These are phyloP conservation scores for Trametes coccinea DNA, from an alignment of 768 basidiomycete species.

Conservation along the genomic window DNA sequence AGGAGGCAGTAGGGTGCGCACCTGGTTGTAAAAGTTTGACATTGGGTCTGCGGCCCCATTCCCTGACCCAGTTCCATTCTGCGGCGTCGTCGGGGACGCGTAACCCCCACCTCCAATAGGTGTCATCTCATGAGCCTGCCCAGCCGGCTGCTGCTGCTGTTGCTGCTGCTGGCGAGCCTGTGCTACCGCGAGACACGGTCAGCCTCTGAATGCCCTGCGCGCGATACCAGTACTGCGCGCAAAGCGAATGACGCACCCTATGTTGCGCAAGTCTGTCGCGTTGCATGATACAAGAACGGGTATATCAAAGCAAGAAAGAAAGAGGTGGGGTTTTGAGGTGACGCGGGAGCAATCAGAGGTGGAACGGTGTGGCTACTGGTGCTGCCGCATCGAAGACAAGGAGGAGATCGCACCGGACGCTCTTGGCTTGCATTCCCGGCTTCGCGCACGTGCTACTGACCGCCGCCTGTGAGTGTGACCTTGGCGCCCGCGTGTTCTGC, in stretches of 20 bases:
- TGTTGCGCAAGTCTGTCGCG: constrained; percentile 32
- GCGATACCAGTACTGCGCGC: neutral
- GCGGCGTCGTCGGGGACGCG: constrained; percentile 23
- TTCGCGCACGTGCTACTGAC: constrained; percentile 2
- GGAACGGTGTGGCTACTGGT: constrained; percentile 1
- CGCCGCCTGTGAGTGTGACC: neutral
- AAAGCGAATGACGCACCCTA: constrained; percentile 25
- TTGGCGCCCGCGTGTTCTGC: neutral
- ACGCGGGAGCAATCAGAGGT: neutral
- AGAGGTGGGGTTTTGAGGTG: neutral
- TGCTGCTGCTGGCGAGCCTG: constrained; percentile 35
- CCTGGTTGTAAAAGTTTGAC: constrained; percentile 36
- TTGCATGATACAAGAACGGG: constrained; percentile 25
- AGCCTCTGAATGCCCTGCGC: neutral
- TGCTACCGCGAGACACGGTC: neutral
- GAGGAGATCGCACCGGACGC: neutral
- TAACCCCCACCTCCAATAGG: constrained; percentile 20
- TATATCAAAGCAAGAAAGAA: constrained; percentile 16
- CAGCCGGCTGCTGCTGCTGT: constrained; percentile 29
- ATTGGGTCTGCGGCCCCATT: constrained; percentile 30
- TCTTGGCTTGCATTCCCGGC: neutral
- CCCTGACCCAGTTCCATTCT: constrained; percentile 24
- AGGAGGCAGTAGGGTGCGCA: constrained; percentile 14
- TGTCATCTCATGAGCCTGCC: constrained; percentile 34
- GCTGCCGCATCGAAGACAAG: neutral